A percentile compares a stretch with the other conserved stretches of the same genome.
phyloP scores from a whole-genome alignment of 768 basidiomycete genomes.

The Pisolithus orientalis region DNA sequence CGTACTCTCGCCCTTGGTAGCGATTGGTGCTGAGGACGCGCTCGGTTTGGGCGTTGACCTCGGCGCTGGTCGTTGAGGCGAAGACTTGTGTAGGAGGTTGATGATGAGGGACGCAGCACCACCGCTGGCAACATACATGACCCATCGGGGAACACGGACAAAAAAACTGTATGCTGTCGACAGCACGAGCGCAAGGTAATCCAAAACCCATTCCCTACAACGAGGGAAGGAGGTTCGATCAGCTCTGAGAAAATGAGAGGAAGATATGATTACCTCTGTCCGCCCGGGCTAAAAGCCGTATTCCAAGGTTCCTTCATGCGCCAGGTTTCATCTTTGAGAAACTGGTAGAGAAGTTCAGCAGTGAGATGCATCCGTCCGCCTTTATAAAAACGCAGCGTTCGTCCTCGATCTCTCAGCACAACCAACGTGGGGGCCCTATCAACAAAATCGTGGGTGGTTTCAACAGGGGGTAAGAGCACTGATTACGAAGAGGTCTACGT shows the following conservation, averaged over 20 bases:
- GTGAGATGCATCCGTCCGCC: constrained; percentile 56
- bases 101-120: constrained; percentile 60
- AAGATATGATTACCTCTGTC: constrained; percentile 46
- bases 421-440: constrained; percentile 72
- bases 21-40: not conserved
- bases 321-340: constrained; percentile 62
- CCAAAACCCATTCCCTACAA: constrained; percentile 61
- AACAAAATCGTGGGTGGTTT: not conserved
- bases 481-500: constrained; percentile 21
- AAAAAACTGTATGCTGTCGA: constrained; percentile 48
- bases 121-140: constrained; percentile 62
- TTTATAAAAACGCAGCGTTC: constrained; percentile 75
- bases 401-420: constrained; percentile 63
- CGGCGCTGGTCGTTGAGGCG: constrained; percentile 5
- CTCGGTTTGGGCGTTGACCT: constrained; percentile 1
- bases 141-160: constrained; percentile 61
- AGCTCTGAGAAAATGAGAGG: not conserved
- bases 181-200: constrained; percentile 45
- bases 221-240: constrained; percentile 5
- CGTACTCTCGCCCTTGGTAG: constrained; percentile 8
- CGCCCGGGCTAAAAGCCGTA: constrained; percentile 67
- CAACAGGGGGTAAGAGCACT: not conserved
- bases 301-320: constrained; percentile 61
- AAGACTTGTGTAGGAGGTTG: constrained; percentile 50
- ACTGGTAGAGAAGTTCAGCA: constrained; percentile 55